Evolutionary conservation across 2,329 filamentous ascomycete species (phyloP).

Genomic region (Emmonsiellopsis sp.): DNA sequence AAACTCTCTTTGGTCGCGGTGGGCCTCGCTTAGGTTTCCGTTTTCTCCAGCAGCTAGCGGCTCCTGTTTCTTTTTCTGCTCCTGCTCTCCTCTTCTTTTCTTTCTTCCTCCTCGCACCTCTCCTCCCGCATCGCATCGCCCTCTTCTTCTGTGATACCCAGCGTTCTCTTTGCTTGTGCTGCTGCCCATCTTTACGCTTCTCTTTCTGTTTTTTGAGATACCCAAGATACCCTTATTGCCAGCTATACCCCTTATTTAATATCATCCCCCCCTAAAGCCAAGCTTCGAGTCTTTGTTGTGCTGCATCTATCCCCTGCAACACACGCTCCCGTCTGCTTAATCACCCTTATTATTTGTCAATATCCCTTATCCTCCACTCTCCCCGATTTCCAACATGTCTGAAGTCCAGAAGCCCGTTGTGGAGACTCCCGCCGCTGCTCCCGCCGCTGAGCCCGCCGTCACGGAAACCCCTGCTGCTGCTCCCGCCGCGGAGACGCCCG

Average conservation of each 20-base stretch:
- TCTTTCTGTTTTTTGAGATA: conserved; percentile 24
- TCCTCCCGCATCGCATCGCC: conserved; percentile 10
- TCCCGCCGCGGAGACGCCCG: conserved; percentile 22
- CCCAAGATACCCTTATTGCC: conserved; percentile 13
- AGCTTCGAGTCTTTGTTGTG: background rate
- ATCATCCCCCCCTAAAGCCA: background rate
- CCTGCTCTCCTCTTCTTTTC: conserved; percentile 14
- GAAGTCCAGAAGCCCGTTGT: conserved; percentile 63
- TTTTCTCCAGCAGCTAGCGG: conserved; percentile 7
- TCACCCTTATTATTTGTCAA: conserved; percentile 11
- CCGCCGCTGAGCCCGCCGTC: conserved; percentile 22
- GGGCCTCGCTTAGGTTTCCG: conserved; percentile 15
- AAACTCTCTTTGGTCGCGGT: background rate
- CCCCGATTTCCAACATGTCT: conserved; percentile 46
- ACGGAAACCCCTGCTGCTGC: conserved; percentile 27
- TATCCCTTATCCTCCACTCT: conserved; percentile 22
- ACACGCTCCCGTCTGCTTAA: background rate
- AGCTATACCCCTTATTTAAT: conserved; percentile 17
- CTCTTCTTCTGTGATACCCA: conserved; percentile 28
- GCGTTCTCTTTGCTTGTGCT: conserved; percentile 27
- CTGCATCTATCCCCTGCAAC: background rate
- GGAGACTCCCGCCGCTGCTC: conserved; percentile 40
- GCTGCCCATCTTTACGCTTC: conserved; percentile 14
- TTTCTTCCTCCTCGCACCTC: conserved; percentile 13
- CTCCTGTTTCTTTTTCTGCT: conserved; percentile 18